phyloP scores from a whole-genome alignment of 2,329 filamentous ascomycete genomes.

The Amauroascus niger region DNA sequence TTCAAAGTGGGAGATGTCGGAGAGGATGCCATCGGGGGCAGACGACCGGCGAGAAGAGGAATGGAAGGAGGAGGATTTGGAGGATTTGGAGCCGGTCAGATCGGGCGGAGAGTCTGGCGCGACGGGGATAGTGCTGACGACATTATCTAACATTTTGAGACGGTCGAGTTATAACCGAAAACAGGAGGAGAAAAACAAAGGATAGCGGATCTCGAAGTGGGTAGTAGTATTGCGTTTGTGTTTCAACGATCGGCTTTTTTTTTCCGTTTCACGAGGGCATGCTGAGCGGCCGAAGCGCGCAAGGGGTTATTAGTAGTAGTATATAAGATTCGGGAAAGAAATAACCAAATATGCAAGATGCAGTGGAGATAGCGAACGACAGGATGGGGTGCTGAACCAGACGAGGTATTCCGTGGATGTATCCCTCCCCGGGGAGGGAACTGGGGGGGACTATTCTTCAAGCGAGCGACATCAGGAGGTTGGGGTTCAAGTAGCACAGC shows the following conservation, averaged over 20 bases:
- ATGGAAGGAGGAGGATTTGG: conserved; percentile 79
- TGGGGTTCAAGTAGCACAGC: not conserved
- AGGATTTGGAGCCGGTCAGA: conserved; percentile 76
- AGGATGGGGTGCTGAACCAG: not conserved
- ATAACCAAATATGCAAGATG: not conserved
- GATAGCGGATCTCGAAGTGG: not conserved
- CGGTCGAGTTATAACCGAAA: not conserved
- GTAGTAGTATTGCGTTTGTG: not conserved
- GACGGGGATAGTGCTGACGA: conserved; percentile 36
- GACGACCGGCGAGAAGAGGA: conserved; percentile 66
- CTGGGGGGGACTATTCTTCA: not conserved
- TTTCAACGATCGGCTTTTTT: not conserved
- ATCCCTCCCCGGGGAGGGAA: not conserved
- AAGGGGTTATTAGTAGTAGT: conserved; percentile 1
- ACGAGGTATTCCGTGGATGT: not conserved
- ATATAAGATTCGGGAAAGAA: not conserved
- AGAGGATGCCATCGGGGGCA: conserved; percentile 55
- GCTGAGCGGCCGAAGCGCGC: not conserved
- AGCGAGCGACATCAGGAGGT: conserved; percentile 1
- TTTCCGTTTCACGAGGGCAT: conserved; percentile 1
- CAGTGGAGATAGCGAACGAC: not conserved
- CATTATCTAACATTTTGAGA: conserved; percentile 8
- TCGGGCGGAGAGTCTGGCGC: conserved; percentile 63
- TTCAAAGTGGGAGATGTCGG: conserved; percentile 77
- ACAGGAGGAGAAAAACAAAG: not conserved